Evolutionary conservation across 1,284 basidiomycete genomes (phyloP).

Genomic region (Chalciporus sp.): DNA sequence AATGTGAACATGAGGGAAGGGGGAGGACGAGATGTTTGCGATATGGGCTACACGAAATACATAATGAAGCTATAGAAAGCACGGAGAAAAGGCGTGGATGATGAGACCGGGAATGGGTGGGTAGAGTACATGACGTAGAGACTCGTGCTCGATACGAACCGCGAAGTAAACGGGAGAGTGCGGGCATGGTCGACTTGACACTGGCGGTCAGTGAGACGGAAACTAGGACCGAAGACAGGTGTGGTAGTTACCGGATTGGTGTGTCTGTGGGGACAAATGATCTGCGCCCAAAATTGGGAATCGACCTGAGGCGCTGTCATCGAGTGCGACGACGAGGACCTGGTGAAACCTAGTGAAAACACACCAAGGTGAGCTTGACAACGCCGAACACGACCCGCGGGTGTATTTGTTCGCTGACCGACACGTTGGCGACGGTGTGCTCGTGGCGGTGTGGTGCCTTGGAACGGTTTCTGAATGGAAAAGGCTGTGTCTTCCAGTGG

Average conservation of each 20-base stretch:
- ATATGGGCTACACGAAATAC: slow-evolving; percentile 6
- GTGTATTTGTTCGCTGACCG: slow-evolving; percentile 6
- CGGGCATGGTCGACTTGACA: background rate
- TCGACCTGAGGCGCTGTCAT: background rate
- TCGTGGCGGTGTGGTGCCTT: slow-evolving; percentile 18
- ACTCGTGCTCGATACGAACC: background rate
- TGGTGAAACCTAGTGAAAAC: no score
- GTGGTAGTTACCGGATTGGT: background rate
- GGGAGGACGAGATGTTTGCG: background rate
- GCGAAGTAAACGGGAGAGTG: background rate
- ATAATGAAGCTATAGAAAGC: slow-evolving; percentile 23
- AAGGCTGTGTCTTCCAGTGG: slow-evolving; percentile 36
- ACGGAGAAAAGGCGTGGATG: slow-evolving; percentile 17
- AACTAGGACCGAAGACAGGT: slow-evolving; percentile 13
- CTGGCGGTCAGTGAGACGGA: background rate
- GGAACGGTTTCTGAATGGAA: slow-evolving; percentile 21
- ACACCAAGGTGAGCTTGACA: background rate
- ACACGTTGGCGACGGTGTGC: background rate
- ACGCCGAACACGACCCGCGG: background rate
- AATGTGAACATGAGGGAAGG: slow-evolving; percentile 6
- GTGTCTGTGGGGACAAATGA: slow-evolving; percentile 7
- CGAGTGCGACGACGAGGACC: background rate
- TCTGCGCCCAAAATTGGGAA: slow-evolving; percentile 30
- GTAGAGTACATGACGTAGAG: slow-evolving; percentile 14
- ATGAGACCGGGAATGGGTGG: slow-evolving; percentile 12